A percentile compares a stretch with the other conserved stretches of the same genome.
Conservation (phyloP, 2,329 filamentous ascomycete genomes). For the Claviceps maximensis region DNA sequence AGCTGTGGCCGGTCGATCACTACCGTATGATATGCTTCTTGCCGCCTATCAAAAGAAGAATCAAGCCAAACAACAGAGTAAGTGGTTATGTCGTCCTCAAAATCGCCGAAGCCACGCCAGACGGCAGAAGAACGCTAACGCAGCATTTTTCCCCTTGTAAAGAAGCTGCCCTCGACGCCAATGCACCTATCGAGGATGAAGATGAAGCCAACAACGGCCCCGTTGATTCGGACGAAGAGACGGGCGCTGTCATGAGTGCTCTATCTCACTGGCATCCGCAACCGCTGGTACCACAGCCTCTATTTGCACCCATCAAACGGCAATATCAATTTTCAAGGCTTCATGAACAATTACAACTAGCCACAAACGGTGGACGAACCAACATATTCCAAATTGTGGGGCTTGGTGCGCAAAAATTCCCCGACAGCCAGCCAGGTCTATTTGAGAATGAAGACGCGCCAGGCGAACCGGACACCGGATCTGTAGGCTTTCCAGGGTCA, state of each 20-base stretch:
- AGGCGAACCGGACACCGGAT: slow-evolving; percentile 40
- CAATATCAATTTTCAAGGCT: slow-evolving; percentile 51
- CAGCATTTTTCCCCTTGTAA: slow-evolving; percentile 10
- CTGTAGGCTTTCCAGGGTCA: slow-evolving; percentile 23
- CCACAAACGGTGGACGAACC: slow-evolving; percentile 50
- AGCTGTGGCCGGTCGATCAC: slow-evolving; percentile 69
- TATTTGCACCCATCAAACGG: slow-evolving; percentile 47
- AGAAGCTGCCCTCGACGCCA: slow-evolving; percentile 92
- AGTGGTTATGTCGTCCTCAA: slow-evolving; percentile 20
- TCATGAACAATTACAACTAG: slow-evolving; percentile 51
- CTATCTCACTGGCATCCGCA: slow-evolving; percentile 64
- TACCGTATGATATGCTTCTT: slow-evolving; percentile 87
- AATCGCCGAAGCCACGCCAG: not conserved
- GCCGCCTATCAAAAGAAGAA: slow-evolving; percentile 94
- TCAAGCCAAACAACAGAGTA: slow-evolving; percentile 93
- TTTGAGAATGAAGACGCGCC: slow-evolving; percentile 41
- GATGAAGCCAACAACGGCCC: slow-evolving; percentile 67
- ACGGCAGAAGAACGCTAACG: not conserved
- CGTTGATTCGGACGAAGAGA: slow-evolving; percentile 91
- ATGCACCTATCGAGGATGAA: slow-evolving; percentile 78
- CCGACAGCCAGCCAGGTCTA: slow-evolving; percentile 33
- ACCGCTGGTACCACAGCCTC: slow-evolving; percentile 56
- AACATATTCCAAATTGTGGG: slow-evolving; percentile 52
- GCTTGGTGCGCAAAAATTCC: slow-evolving; percentile 40
- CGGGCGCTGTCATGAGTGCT: slow-evolving; percentile 73